Base-by-base conservation (phyloP, 139 green algal genomes). In the Choricystis sp. region DNA sequence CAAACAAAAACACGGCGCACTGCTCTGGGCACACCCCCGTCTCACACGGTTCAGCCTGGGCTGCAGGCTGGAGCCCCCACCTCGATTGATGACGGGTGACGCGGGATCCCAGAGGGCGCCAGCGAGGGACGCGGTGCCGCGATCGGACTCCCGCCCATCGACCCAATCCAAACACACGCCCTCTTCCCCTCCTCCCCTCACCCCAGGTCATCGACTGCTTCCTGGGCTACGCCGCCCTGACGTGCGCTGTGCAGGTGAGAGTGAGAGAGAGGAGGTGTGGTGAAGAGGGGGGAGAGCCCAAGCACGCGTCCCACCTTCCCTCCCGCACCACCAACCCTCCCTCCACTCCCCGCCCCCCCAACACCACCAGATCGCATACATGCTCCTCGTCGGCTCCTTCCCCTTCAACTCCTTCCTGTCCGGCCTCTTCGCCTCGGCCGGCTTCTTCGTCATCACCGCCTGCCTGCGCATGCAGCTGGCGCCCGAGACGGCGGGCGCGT, bases 351-450 rank as follows among this genome's bases (percentile, higher is more conserved):
- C 23, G 22, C 21, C 5, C 60, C n/a, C 5, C 19, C 9, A 55
- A 55, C 28, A 20, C 28, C 19, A 55, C 28, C 81, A 94, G 83
- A 84, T 90, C 63, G 52, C 70, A 0, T 92, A 94, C 56, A 76
- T 88, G 75, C 30, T 84, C 26, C 58, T 86, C 23, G 82, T 88
- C 9, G 85, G 85, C n/a, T 81, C 75, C 16, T 94, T 94, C 62
- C 86, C 86, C 3, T 94, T 92, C 80, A 94, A 94, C 70, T 76
- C 83, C 26, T 92, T 92, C 71, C 66, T 94, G 25, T 75, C 83
- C 1, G 82, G 83, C n/a, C 74, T 92, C 31, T 69, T 91, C 2
- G 85, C 72, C 31, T 85, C 74, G 31, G 5, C 89, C 1, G 82
- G 81, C n/a, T 85, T 85, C 65, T 86, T 88, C 57, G 79, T 87